Evolutionary conservation across 768 basidiomycete genomes (phyloP).

Genomic region (Agrocybe chaxingu): DNA sequence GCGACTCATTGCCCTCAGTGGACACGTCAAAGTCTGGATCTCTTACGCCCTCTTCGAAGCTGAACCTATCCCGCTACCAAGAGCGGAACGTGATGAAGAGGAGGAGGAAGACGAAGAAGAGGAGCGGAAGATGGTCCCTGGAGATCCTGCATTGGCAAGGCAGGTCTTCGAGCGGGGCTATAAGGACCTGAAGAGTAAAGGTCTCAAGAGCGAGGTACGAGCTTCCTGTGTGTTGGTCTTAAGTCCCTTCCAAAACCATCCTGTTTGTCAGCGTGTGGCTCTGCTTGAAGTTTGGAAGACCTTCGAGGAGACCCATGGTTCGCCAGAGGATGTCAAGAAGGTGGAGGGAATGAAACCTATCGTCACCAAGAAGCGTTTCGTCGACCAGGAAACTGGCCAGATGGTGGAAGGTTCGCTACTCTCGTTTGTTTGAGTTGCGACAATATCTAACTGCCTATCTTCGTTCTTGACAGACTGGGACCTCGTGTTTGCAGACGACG

Average conservation of each 20-base stretch:
- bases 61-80: constrained; percentile 62
- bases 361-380: constrained; percentile 41
- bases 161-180: constrained; percentile 86
- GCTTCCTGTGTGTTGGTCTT: constrained; percentile 2
- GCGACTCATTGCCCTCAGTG: constrained; percentile 78
- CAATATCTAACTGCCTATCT: constrained; percentile 77
- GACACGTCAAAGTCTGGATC: constrained; percentile 97
- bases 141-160: constrained; percentile 67
- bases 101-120: constrained; percentile 63
- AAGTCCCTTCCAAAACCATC: background rate
- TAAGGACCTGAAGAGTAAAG: constrained; percentile 77
- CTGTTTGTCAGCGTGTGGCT: constrained; percentile 68
- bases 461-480: constrained; percentile 84
- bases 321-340: constrained; percentile 67
- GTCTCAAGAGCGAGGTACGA: constrained; percentile 82
- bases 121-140: constrained; percentile 66
- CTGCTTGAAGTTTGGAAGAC: constrained; percentile 94
- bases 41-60: constrained; percentile 93
- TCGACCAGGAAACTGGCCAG: constrained; percentile 82
- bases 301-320: constrained; percentile 83
- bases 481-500: constrained; percentile 94
- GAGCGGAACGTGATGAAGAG: constrained; percentile 67
- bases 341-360: constrained; percentile 94
- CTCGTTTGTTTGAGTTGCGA: background rate
- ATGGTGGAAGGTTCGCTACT: constrained; percentile 72